Percentiles rank a stretch among this genome's conserved stretches.
Conservation (phyloP, 2,329 filamentous ascomycete genomes). For the Aspergillus transmontanensis region DNA sequence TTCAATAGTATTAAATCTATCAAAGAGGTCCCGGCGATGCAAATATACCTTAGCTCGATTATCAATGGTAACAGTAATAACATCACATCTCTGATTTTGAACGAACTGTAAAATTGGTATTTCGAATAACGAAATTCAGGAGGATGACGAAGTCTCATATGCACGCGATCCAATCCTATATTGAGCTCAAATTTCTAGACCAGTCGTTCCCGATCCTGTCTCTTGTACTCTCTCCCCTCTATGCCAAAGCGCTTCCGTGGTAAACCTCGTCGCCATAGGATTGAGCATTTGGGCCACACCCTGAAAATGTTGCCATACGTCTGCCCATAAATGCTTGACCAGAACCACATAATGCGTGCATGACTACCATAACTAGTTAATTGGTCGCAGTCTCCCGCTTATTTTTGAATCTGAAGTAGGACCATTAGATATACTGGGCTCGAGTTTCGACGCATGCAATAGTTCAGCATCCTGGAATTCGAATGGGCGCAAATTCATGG, state of each 20-base stretch:
- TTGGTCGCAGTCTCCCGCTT: not conserved
- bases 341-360: not conserved
- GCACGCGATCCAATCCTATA: not conserved
- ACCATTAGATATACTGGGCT: not conserved
- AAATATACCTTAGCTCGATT: not conserved
- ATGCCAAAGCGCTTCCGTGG: not conserved
- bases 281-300: not conserved
- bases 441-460: not conserved
- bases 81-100: not conserved
- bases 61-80: not conserved
- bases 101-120: not conserved
- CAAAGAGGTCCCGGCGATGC: not conserved
- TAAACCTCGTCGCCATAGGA: not conserved
- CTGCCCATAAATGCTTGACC: not conserved
- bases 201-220: too few species aligned
- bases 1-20: not conserved
- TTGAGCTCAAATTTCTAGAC: not conserved
- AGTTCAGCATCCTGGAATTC: not conserved
- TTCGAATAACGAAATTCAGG: too few species aligned
- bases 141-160: not conserved
- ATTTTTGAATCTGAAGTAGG: not conserved
- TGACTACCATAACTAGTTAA: not conserved
- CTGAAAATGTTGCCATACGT: not conserved
- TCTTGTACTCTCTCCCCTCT: not conserved
- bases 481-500: not conserved